Base-by-base conservation (phyloP, 2,329 filamentous ascomycete species). In the Coniochaeta prunicola region DNA sequence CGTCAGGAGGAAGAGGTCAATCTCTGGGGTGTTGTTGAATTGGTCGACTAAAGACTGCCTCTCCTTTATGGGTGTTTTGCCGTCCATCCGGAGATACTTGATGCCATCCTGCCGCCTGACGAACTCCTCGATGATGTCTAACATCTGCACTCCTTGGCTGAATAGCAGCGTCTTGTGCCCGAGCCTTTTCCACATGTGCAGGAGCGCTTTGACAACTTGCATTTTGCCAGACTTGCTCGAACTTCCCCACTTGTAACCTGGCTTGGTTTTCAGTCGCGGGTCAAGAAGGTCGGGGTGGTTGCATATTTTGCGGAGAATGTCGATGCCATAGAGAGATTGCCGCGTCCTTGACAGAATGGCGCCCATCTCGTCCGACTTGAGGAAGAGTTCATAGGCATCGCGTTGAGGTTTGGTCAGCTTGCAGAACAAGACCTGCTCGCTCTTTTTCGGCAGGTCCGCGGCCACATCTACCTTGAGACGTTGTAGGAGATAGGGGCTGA, bases 151-250 rank as follows among this genome's bases (percentile, higher is more conserved):
- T 64, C 94, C 91, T 71, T 99, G 94, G 8, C 90, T 91, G 68
- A 99, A 99, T 0, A 99, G 79, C 13, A 99, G 75, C 0, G 91
- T 94, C 74, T 97, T 99, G 73, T 97, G 92, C 0, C 92, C 92
- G 59, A 91, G 86, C 5, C 87, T 85, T 69, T 89, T 96, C 92
- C 93, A 99, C 68, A 96, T 84, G 60, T 90, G 87, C 7, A 99
- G 76, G 3, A 99, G 77, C 4, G 89, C 89, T 67, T 96, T 92
- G 30, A 96, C 89, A 2, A 99, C 91, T 69, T 96, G 90, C 88
- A 99, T 92, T 75, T 99, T 99, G 2, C 92, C 92, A 2, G 93
- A 97, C 66, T 92, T 89, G 54, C 81, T 82, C 0, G 86, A 82
- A 62, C 81, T 85, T 3, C 94, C 94, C 76, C 92, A 97, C 56